Percentiles rank a stretch among this genome's conserved stretches.
Conservation (phyloP, 495 filamentous ascomycete genomes). For the Ascodesmis nigricans region DNA sequence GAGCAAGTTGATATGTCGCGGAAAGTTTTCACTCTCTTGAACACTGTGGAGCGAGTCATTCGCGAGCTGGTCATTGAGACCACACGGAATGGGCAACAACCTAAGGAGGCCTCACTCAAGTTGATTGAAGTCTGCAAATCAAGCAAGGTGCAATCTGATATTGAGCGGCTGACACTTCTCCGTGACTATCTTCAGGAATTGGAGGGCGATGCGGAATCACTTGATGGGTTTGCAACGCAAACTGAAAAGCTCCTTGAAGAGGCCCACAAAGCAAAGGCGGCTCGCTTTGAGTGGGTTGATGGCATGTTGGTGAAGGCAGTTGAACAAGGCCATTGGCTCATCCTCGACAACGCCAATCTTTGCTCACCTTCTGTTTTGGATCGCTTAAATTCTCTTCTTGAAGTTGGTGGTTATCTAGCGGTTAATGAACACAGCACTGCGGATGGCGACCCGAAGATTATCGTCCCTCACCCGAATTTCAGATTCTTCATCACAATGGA, state of each 20-base stretch:
- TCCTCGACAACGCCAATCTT: conserved; percentile 91
- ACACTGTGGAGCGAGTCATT: conserved; percentile 33
- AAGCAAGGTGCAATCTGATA: too few relatives aligned
- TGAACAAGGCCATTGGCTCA: conserved; percentile 69
- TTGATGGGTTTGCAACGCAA: background rate
- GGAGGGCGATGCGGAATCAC: background rate
- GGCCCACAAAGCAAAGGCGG: conserved; percentile 26
- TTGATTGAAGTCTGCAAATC: too few relatives aligned
- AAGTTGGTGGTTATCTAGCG: conserved; percentile 66
- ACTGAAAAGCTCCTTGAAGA: conserved; percentile 4
- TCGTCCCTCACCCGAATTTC: conserved; percentile 69
- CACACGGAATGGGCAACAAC: too few relatives aligned
- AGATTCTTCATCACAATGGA: conserved; percentile 89
- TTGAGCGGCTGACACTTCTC: too few relatives aligned
- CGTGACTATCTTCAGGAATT: too few relatives aligned
- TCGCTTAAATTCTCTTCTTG: conserved; percentile 78
- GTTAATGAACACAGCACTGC: conserved; percentile 76
- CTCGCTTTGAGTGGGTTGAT: conserved; percentile 90
- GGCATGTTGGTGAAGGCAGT: conserved; percentile 74
- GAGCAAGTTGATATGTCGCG: conserved; percentile 75
- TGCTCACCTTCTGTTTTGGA: conserved; percentile 90
- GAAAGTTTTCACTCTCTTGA: conserved; percentile 33
- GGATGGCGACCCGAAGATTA: conserved; percentile 57
- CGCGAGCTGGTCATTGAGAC: conserved; percentile 30
- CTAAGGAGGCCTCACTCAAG: too few relatives aligned